A percentile compares a stretch with the other conserved stretches of the same genome.
phyloP scores from a whole-genome alignment of 495 filamentous ascomycete genomes.

The Neurospora discreta region DNA sequence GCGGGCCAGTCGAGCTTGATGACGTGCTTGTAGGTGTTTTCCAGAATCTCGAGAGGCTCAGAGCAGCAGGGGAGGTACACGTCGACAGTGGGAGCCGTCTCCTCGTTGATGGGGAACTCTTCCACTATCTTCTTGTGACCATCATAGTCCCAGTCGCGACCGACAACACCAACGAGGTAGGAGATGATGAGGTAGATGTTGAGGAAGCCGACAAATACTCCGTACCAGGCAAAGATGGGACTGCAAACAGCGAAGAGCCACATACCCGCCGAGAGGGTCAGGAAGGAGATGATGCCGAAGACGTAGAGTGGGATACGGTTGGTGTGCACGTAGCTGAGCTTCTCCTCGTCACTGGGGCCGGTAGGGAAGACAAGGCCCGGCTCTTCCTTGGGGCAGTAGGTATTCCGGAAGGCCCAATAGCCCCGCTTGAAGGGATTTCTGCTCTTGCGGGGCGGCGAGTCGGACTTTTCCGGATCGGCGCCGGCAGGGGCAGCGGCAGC shows the following conservation, averaged over 20 bases:
- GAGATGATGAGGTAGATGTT: slow-evolving; percentile 26
- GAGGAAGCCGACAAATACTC: slow-evolving; percentile 23
- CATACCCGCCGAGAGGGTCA: slow-evolving; percentile 23
- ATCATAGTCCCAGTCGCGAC: slow-evolving; percentile 20
- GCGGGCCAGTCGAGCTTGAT: slow-evolving; percentile 19
- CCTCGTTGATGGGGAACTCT: slow-evolving; percentile 17
- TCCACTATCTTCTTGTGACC: slow-evolving; percentile 8
- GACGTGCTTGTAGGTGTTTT: slow-evolving; percentile 24
- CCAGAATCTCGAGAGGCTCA: slow-evolving; percentile 22
- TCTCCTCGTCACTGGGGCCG: slow-evolving; percentile 20
- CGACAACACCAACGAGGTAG: slow-evolving; percentile 21
- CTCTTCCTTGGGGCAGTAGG: slow-evolving; percentile 21
- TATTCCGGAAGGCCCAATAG: slow-evolving; percentile 13
- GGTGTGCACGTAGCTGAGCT: slow-evolving; percentile 17
- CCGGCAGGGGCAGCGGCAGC: not conserved
- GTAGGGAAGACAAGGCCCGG: slow-evolving; percentile 18
- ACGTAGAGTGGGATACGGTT: slow-evolving; percentile 24
- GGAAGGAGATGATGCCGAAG: slow-evolving; percentile 21
- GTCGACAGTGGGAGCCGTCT: slow-evolving; percentile 21
- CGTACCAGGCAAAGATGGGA: slow-evolving; percentile 24
- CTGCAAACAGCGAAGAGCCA: slow-evolving; percentile 21
- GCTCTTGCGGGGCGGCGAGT: not conserved
- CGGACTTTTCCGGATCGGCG: slow-evolving; percentile 7
- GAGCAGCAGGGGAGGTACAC: slow-evolving; percentile 26
- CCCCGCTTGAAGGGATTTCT: slow-evolving; percentile 7